Conservation (phyloP, 176 grass and related monocot genomes). For the Oryza officinalis region DNA sequence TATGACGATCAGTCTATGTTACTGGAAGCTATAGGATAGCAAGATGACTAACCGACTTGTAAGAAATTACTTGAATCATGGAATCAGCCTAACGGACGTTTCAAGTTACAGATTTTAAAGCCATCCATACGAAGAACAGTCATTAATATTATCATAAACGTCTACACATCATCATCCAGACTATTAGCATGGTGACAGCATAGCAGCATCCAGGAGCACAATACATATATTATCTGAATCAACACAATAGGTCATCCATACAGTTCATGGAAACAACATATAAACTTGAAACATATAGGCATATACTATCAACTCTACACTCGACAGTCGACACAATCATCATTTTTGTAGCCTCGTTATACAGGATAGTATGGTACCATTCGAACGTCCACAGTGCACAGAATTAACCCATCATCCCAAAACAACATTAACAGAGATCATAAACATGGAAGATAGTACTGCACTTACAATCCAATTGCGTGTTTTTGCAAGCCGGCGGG, state of each 20-base stretch:
- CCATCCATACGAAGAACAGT: background rate
- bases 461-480: slow-evolving; percentile 90
- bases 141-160: background rate
- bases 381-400: background rate
- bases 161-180: background rate
- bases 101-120: background rate
- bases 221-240: background rate
- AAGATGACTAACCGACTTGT: background rate
- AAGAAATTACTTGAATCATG: background rate
- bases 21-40: background rate
- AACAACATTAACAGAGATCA: slow-evolving; percentile 7
- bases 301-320: background rate
- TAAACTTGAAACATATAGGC: background rate
- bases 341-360: background rate
- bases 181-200: background rate
- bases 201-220: background rate
- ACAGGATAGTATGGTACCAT: background rate
- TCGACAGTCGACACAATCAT: background rate
- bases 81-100: background rate
- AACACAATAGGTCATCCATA: background rate
- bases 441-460: background rate
- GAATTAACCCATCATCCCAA: background rate
- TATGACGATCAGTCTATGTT: background rate
- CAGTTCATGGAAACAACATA: background rate
- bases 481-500: slow-evolving; percentile 85